Base-by-base conservation (phyloP, 345 rosid genomes). In the Conringia planisiliqua region DNA sequence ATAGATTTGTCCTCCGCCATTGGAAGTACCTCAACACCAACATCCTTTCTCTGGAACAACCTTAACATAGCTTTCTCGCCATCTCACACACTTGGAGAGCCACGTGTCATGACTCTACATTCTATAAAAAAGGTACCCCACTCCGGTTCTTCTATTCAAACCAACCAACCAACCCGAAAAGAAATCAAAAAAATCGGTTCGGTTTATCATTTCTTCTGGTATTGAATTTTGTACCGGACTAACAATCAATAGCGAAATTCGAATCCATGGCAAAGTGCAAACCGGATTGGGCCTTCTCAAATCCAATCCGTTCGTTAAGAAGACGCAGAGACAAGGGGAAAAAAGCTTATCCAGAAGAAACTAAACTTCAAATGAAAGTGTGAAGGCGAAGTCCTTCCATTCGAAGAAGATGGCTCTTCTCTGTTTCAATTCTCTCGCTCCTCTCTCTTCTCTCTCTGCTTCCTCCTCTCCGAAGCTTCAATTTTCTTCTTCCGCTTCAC, bases 391-490 rank as follows among this genome's bases (percentile, higher is more conserved):
- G 0, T n/a, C 56, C 57, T 46, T 66, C 36, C 40, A 48, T 29
- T 40, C 4, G 80, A 77, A 70, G 76, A 59, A 57, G 75, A 78
- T 72, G 81, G 68, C 77, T 65, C 79, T 79, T 79, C 71, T 79
- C 76, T 69, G 68, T 72, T 74, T 70, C 79, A 74, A 16, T 58
- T 65, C 79, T 70, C 76, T 74, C 72, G 44, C 65, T 63, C 66
- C 71, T 54, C 59, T 62, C 18, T 78, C 76, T 40, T 65, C 72
- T 58, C 58, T 75, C 20, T 18, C 52, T 47, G 7, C 51, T 2
- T 17, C 22, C 0, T 32, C 63, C 56, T 74, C 71, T 7, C 44
- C 35, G 13, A 64, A 66, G 0, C 16, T 50, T 50, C 77, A 32
- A 36, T 38, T 51, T 56, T 63, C 71, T 0, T 43, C 52, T 38